phyloP scores from a whole-genome alignment of 2,329 filamentous ascomycete genomes.

The Thelonectria discophora region DNA sequence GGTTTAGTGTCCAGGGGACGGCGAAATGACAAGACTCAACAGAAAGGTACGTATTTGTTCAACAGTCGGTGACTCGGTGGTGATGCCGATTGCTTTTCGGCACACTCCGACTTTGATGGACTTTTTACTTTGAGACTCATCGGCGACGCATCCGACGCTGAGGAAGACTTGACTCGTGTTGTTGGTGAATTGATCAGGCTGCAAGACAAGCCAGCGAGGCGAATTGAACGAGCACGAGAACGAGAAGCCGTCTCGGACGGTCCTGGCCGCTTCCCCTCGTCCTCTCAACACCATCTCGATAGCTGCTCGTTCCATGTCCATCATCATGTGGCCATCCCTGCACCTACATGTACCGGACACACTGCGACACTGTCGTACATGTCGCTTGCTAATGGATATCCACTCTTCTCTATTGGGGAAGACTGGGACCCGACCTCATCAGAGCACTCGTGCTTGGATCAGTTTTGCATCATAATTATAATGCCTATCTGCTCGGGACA shows the following conservation, averaged over 20 bases:
- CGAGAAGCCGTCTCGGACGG: neutral
- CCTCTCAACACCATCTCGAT: slow-evolving; percentile 10
- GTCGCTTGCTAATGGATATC: slow-evolving; percentile 17
- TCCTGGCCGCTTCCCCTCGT: neutral
- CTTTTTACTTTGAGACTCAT: neutral
- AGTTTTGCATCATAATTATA: neutral
- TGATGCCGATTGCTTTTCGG: slow-evolving; percentile 5
- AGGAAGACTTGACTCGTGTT: neutral
- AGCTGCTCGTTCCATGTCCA: slow-evolving; percentile 7
- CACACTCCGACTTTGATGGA: neutral
- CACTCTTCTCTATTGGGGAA: slow-evolving; percentile 7
- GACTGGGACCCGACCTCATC: neutral
- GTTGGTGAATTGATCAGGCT: neutral
- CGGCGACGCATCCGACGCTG: neutral
- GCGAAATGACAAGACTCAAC: slow-evolving; percentile 18
- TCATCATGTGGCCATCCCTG: slow-evolving; percentile 11
- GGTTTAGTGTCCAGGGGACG: slow-evolving; percentile 2
- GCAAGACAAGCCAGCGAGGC: neutral
- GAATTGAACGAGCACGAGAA: neutral
- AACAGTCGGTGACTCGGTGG: slow-evolving; percentile 1
- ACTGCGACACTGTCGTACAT: neutral
- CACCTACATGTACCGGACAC: neutral
- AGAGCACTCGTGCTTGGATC: neutral
- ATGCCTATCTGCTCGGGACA: neutral
- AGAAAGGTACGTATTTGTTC: slow-evolving; percentile 23